A percentile compares a stretch with the other conserved stretches of the same genome.
These are phyloP conservation scores for Cordyceps cicadae DNA, from an alignment of 2,329 filamentous ascomycete genomes.

Conservation along the genomic window DNA sequence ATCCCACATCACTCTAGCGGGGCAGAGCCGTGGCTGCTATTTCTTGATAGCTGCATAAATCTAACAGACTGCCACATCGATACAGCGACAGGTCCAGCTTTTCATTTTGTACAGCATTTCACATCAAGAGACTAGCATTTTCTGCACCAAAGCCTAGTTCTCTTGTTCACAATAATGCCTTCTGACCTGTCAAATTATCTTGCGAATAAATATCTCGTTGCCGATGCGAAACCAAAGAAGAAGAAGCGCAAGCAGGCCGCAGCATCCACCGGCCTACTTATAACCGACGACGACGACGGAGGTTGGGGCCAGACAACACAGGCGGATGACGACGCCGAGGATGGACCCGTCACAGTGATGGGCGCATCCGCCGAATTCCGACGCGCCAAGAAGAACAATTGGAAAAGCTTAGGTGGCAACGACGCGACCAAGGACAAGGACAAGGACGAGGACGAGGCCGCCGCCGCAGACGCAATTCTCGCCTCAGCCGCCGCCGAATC, in stretches of 20 bases:
- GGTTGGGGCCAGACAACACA: conserved; percentile 36
- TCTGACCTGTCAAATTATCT: conserved; percentile 72
- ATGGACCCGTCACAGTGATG: conserved; percentile 40
- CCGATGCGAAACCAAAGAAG: conserved; percentile 49
- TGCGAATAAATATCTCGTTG: conserved; percentile 76
- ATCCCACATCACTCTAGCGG: conserved; percentile 13
- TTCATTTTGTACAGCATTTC: neutral
- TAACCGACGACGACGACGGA: conserved; percentile 55
- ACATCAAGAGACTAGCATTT: too few relatives aligned
- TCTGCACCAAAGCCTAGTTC: neutral
- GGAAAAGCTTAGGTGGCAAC: conserved; percentile 60
- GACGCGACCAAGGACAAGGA: conserved; percentile 22
- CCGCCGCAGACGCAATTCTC: conserved; percentile 72
- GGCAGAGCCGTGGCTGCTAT: neutral
- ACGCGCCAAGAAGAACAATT: conserved; percentile 67
- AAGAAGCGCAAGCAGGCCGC: conserved; percentile 56
- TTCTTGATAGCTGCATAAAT: conserved; percentile 11
- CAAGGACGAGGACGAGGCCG: conserved; percentile 32
- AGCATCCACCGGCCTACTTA: conserved; percentile 45
- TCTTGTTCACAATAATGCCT: conserved; percentile 32
- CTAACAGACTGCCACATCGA: neutral
- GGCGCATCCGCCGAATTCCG: conserved; percentile 56
- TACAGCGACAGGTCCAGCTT: neutral
- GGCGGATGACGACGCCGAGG: conserved; percentile 47
- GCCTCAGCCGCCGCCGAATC: conserved; percentile 62